These are phyloP conservation scores for Pleurotus salmoneostramineus DNA, from an alignment of 768 basidiomycete species.

Conservation along the genomic window DNA sequence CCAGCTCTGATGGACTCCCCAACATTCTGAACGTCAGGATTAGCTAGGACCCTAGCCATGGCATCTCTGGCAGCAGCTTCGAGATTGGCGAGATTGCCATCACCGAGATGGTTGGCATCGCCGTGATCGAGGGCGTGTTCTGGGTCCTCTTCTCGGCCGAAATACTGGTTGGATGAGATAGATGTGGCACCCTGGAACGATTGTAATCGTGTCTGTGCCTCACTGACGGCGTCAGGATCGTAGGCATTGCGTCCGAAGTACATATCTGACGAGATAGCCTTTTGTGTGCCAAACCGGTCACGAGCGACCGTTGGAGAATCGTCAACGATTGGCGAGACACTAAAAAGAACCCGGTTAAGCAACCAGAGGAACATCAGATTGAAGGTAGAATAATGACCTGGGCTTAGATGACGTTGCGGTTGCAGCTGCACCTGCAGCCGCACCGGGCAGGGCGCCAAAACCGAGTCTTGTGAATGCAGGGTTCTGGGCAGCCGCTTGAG, in stretches of 20 bases:
- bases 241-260: constrained; percentile 90
- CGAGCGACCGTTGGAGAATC: constrained; percentile 78
- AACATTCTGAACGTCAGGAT: constrained; percentile 85
- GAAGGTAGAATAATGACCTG: constrained; percentile 19
- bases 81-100: constrained; percentile 56
- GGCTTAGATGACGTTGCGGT: constrained; percentile 28
- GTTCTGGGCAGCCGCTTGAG: not conserved
- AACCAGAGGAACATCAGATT: not conserved
- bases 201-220: constrained; percentile 80
- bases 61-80: constrained; percentile 72
- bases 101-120: constrained; percentile 33
- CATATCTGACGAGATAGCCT: constrained; percentile 97
- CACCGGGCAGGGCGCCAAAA: constrained; percentile 76
- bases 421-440: constrained; percentile 49
- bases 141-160: constrained; percentile 88
- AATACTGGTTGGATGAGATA: constrained; percentile 96
- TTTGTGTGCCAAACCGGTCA: constrained; percentile 89
- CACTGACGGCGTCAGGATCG: constrained; percentile 64
- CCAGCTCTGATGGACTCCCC: constrained; percentile 76
- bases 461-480: constrained; percentile 65
- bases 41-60: constrained; percentile 67
- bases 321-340: constrained; percentile 25
- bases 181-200: constrained; percentile 89
- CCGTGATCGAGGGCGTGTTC: constrained; percentile 36
- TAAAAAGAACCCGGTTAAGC: too few species aligned